These are phyloP conservation scores for Leptomonas pyrrhocoris DNA, from an alignment of 208 protist species.

Conservation along the genomic window DNA sequence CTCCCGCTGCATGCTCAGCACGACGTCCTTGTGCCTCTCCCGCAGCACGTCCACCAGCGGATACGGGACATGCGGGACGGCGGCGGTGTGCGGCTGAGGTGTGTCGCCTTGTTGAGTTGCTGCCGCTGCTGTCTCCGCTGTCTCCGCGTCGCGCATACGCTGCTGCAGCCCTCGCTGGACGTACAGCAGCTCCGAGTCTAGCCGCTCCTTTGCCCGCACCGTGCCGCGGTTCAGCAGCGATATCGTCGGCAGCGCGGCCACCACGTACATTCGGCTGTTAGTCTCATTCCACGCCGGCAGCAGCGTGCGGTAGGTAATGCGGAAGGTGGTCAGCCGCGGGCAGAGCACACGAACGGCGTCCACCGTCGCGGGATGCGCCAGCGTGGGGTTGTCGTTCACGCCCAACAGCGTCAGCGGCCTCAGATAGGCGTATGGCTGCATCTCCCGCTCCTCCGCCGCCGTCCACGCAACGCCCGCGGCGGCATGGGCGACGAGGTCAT, in stretches of 20 bases:
- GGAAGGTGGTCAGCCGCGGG: conserved; percentile 62
- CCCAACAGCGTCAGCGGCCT: conserved; percentile 60
- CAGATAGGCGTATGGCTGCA: conserved; percentile 48
- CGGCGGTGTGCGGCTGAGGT: neutral
- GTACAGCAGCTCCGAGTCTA: conserved; percentile 89
- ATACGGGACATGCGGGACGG: conserved; percentile 34
- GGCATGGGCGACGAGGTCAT: conserved; percentile 20
- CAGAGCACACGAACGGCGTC: conserved; percentile 72
- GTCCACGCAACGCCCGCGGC: conserved; percentile 1
- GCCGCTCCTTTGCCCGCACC: conserved; percentile 80
- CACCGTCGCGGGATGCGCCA: conserved; percentile 52
- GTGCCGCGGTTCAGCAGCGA: conserved; percentile 76
- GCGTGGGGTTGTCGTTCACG: conserved; percentile 73
- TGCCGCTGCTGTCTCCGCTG: neutral
- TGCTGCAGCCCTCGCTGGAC: conserved; percentile 78
- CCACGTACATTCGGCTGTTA: conserved; percentile 85
- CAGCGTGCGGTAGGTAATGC: conserved; percentile 76
- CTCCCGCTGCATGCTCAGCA: conserved; percentile 78
- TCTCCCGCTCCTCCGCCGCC: conserved; percentile 10
- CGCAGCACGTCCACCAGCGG: conserved; percentile 58
- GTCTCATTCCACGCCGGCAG: conserved; percentile 83
- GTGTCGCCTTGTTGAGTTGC: neutral
- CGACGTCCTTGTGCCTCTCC: conserved; percentile 87
- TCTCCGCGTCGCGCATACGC: conserved; percentile 25
- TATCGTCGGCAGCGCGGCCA: conserved; percentile 80